Percentiles rank a stretch among this genome's conserved stretches.
Evolutionary conservation across 2,329 filamentous ascomycete species (phyloP).

Genomic region (Fusarium chaquense): DNA sequence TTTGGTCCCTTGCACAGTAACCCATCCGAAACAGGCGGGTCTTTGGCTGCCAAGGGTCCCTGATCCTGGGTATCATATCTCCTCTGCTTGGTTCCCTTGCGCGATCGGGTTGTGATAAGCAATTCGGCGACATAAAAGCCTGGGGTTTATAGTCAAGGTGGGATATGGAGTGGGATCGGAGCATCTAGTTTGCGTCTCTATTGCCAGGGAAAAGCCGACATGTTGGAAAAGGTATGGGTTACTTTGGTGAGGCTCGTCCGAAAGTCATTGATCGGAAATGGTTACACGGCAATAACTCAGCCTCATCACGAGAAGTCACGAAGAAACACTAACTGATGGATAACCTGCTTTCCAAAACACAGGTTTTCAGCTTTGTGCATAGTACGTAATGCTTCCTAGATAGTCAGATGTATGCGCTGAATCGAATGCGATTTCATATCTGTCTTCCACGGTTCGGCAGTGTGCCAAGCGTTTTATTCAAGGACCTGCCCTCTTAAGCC

Average conservation of each 20-base stretch:
- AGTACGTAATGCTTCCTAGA: neutral
- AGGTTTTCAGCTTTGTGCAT: neutral
- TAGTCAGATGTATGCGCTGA: neutral
- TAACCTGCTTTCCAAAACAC: neutral
- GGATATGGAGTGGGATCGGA: neutral
- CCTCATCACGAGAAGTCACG: neutral
- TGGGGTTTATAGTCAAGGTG: neutral
- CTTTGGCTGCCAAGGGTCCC: neutral
- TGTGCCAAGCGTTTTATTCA: neutral
- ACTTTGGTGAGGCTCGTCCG: neutral
- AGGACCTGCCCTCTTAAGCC: slow-evolving; percentile 2
- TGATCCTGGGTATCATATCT: neutral
- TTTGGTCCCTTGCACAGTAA: slow-evolving; percentile 2
- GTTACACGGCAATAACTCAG: neutral
- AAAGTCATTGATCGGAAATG: neutral
- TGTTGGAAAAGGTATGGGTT: neutral
- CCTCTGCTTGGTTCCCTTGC: neutral
- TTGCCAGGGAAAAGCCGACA: neutral
- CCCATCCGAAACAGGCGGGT: slow-evolving; percentile 21
- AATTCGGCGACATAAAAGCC: neutral
- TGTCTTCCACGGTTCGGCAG: neutral
- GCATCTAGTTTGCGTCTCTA: neutral
- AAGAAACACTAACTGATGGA: neutral
- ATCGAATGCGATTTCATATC: neutral
- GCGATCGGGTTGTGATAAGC: neutral